Base-by-base conservation (phyloP, 2,329 filamentous ascomycete species). In the Lachnellula arida region DNA sequence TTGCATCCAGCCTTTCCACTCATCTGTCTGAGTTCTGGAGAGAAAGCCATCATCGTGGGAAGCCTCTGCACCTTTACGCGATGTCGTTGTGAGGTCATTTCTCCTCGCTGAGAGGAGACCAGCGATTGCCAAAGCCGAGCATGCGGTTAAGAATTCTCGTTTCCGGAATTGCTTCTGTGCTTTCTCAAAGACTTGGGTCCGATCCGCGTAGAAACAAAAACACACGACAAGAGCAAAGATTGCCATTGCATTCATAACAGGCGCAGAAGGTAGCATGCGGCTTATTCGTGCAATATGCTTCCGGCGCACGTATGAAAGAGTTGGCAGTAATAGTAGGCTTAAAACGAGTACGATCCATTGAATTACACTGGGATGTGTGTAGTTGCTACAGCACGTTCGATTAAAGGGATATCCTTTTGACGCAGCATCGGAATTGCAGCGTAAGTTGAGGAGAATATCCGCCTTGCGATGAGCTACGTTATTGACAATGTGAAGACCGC, bases 1-100 rank as follows among this genome's bases (percentile, higher is more conserved):
- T 60, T 86, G 82, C 80, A 87, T 83, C 75, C 81, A 80, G 2
- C 85, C 85, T 70, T 86, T 87, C 77, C 82, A 85, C 66, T 87
- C 85, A 58, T 86, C 77, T 0, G 80, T 81, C 61, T 86, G 81
- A 46, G 78, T 73, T 50, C 82, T 75, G 0, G 78, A 75, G 5
- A 86, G 70, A 52, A 80, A 78, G 1, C 69, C 69, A 39, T 72
- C 66, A 49, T 71, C 68, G 2, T 44, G 23, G 23, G 44, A 12
- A n/a, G 51, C 46, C 8, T 23, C 25, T 23, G 49, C 40, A 15
- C 40, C 35, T 40, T 57, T 60, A 19, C 37, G 40, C 4, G 17
- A 49, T 7, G 55, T n/a, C 3, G 19, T n/a, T 2, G 19, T 34
- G 23, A 47, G 23, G 19, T 58, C 51, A n/a, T 55, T 57, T 35